phyloP scores from a whole-genome alignment of 2,329 filamentous ascomycete genomes.

The Claviceps arundinis region DNA sequence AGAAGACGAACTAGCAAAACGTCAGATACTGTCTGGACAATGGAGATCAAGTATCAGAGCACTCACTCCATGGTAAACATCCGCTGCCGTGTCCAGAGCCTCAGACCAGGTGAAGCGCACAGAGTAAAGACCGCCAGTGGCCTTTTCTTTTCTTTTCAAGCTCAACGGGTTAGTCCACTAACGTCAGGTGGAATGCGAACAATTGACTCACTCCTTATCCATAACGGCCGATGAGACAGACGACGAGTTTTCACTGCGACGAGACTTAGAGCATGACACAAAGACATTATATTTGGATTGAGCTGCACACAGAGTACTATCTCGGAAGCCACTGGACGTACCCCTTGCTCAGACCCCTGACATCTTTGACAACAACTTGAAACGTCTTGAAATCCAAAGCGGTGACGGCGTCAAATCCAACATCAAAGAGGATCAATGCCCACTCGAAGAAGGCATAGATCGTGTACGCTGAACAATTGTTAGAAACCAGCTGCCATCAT shows the following conservation, averaged over 20 bases:
- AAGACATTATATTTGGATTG: slow-evolving; percentile 13
- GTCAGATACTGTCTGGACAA: slow-evolving; percentile 9
- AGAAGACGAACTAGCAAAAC: slow-evolving; percentile 66
- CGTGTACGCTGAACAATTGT: slow-evolving; percentile 61
- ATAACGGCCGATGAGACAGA: slow-evolving; percentile 34
- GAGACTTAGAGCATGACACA: slow-evolving; percentile 26
- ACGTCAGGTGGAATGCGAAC: background rate
- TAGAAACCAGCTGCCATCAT: background rate
- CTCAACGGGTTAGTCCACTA: background rate
- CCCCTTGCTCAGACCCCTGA: slow-evolving; percentile 88
- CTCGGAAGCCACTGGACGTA: slow-evolving; percentile 94
- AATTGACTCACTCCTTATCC: slow-evolving; percentile 59
- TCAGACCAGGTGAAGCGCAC: slow-evolving; percentile 60
- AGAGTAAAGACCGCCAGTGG: slow-evolving; percentile 55
- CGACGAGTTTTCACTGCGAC: slow-evolving; percentile 33
- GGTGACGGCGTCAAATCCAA: slow-evolving; percentile 91
- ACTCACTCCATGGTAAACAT: slow-evolving; percentile 82
- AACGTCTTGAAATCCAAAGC: slow-evolving; percentile 82
- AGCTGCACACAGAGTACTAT: slow-evolving; percentile 40
- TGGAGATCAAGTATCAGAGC: background rate
- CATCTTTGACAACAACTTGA: slow-evolving; percentile 77
- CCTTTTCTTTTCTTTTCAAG: slow-evolving; percentile 55
- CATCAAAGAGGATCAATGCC: slow-evolving; percentile 86
- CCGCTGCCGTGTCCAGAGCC: slow-evolving; percentile 67
- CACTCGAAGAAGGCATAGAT: slow-evolving; percentile 98